These are phyloP conservation scores for Paratinospora sagittata DNA, from an alignment of 164 flowering plant genomes.

Conservation along the genomic window DNA sequence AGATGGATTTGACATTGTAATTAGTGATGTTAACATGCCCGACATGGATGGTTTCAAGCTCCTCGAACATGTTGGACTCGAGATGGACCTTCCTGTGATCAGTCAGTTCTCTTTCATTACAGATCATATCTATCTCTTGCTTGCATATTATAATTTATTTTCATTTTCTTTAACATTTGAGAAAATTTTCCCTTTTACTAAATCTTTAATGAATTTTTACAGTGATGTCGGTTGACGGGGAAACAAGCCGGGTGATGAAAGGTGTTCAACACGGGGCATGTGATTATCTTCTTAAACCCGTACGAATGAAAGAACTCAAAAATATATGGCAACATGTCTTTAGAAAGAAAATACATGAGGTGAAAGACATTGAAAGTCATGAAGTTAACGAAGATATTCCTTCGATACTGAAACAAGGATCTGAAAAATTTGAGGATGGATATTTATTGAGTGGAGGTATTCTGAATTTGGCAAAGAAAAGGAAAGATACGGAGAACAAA, in stretches of 20 bases:
- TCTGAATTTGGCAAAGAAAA: slow-evolving; percentile 39
- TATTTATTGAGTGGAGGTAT: slow-evolving; percentile 41
- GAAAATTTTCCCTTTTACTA: slow-evolving; percentile 6
- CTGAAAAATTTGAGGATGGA: slow-evolving; percentile 43
- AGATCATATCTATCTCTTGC: background rate
- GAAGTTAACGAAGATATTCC: slow-evolving; percentile 45
- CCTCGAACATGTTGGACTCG: slow-evolving; percentile 26
- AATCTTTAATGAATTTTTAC: slow-evolving; percentile 18
- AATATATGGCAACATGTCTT: slow-evolving; percentile 98
- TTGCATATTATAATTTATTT: no score
- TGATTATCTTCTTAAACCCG: slow-evolving; percentile 92
- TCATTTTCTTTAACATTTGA: no score
- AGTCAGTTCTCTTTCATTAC: slow-evolving; percentile 22
- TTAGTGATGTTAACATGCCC: slow-evolving; percentile 35
- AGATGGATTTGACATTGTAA: slow-evolving; percentile 29
- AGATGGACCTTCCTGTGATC: slow-evolving; percentile 32
- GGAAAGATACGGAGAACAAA: slow-evolving; percentile 57
- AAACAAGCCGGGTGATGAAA: slow-evolving; percentile 93
- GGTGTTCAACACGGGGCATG: slow-evolving; percentile 98
- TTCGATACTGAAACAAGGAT: slow-evolving; percentile 34
- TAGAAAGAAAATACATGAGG: slow-evolving; percentile 75
- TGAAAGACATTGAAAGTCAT: slow-evolving; percentile 54
- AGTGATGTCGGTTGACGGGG: slow-evolving; percentile 99
- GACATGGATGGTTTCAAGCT: slow-evolving; percentile 37
- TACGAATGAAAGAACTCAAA: slow-evolving; percentile 88